Evolutionary conservation across 768 basidiomycete genomes (phyloP).

Genomic region (Mycena leptocephala): DNA sequence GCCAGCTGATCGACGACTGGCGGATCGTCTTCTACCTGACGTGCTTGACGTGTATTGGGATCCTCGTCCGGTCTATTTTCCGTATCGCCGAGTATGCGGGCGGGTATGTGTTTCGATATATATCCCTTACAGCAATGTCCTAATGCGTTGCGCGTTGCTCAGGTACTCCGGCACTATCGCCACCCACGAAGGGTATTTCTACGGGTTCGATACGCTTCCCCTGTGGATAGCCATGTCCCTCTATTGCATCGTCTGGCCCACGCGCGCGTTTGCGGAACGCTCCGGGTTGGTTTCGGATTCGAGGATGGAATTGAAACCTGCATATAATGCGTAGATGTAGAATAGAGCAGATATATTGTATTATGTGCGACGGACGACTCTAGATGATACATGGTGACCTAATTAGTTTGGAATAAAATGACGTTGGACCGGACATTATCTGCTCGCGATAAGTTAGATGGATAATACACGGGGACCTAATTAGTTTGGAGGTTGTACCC

Average conservation of each 20-base stretch:
- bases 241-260: constrained; percentile 48
- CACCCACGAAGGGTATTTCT: constrained; percentile 67
- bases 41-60: constrained; percentile 20
- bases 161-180: constrained; percentile 55
- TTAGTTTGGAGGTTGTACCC: too few species aligned
- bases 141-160: not conserved
- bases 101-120: constrained; percentile 50
- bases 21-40: constrained; percentile 12
- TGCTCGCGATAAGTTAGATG: too few species aligned
- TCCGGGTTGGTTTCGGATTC: not conserved
- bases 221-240: constrained; percentile 62
- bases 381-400: too few species aligned
- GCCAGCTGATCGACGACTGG: constrained; percentile 30
- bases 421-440: too few species aligned
- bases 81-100: constrained; percentile 64
- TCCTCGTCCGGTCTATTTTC: constrained; percentile 66
- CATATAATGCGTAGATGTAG: not conserved
- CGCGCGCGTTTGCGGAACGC: not conserved
- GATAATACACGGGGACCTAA: too few species aligned
- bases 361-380: not conserved
- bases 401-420: too few species aligned
- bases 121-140: not conserved
- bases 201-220: constrained; percentile 68
- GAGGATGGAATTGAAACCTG: not conserved
- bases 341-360: not conserved